phyloP scores from a whole-genome alignment of 2,329 filamentous ascomycete species.

The Cladosporium sp. region DNA sequence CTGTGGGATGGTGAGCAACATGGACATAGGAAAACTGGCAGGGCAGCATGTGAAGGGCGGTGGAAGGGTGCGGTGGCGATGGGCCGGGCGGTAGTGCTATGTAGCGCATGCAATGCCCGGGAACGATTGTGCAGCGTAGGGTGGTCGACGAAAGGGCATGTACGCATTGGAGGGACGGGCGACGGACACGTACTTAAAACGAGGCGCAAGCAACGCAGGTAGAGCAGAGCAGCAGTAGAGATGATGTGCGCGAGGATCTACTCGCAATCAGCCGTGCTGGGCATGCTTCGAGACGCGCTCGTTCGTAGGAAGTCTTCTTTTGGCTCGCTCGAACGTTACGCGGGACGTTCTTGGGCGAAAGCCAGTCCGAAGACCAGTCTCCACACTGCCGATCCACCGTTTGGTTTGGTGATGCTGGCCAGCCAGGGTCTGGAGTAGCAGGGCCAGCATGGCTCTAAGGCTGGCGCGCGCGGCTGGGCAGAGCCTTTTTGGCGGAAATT shows the following conservation, averaged over 20 bases:
- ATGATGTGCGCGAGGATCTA: conserved; percentile 14
- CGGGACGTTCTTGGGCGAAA: conserved; percentile 7
- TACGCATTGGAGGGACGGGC: conserved; percentile 23
- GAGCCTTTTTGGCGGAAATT: conserved; percentile 18
- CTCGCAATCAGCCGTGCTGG: conserved; percentile 17
- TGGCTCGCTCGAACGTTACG: conserved; percentile 14
- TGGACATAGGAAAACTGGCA: conserved; percentile 29
- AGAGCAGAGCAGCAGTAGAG: conserved; percentile 5
- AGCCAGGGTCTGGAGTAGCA: conserved; percentile 15
- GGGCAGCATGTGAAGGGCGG: conserved; percentile 30
- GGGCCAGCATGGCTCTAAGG: conserved; percentile 6
- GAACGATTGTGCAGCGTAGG: conserved; percentile 10
- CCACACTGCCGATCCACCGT: conserved; percentile 21
- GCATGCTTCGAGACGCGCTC: conserved; percentile 14
- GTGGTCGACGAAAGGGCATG: not conserved
- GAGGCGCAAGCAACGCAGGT: conserved; percentile 11
- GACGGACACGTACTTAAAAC: conserved; percentile 26
- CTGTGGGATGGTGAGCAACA: conserved; percentile 56
- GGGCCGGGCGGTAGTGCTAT: conserved; percentile 21
- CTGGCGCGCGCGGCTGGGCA: conserved; percentile 13
- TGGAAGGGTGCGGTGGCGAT: conserved; percentile 13
- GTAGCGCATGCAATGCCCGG: conserved; percentile 19
- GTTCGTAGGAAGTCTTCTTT: conserved; percentile 5
- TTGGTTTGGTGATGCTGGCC: conserved; percentile 4
- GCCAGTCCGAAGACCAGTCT: conserved; percentile 7